Base-by-base conservation (phyloP, 768 basidiomycete species). In the Suillus lakei region DNA sequence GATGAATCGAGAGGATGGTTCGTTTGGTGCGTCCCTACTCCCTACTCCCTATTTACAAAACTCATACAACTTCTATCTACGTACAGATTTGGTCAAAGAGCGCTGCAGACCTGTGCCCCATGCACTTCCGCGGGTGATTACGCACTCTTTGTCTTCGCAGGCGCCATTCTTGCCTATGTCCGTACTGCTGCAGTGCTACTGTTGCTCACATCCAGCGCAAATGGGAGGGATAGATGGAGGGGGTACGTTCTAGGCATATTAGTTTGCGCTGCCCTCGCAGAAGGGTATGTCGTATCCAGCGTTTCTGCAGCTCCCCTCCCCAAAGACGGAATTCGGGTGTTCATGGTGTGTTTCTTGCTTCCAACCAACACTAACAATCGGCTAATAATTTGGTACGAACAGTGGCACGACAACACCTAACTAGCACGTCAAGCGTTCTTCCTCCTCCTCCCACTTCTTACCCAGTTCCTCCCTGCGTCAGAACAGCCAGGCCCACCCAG, bases 401-500 rank as follows among this genome's bases (percentile, higher is more conserved):
- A 92, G 91, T 89, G 87, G 87, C 88, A 91, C 76, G 90, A 92
- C 73, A 78, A 72, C 38, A 76, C 88, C 43, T 82, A 84, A 72
- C 71, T 81, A 59, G 66, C 77, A 38, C 90, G 91, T 23, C 84
- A 85, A 61, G 32, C 80, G 3, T 73, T 90, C 62, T 89, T 92
- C 76, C 78, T 91, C 64, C 8, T 82, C 39, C 79, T 91, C 3
- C 88, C 90, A 5, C 67, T 86, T 38, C 43, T 84, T 62, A 71
- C 88, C 10, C 82, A 84, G 72, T 67, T 80, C 60, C 61, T 80
- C 7, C 81, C 85, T 5, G 80, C 79, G 23, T 58, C 74, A 5
- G 66, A 74, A 9, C 69, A 71, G 1, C 69, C 77, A 66, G 67
- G 72, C 63, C 70, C 72, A 68, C 69, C 80, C 73, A 76, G 80